Percentiles rank a stretch among this genome's conserved stretches.
Evolutionary conservation across 2,329 filamentous ascomycete species (phyloP).

Genomic region (Aspergillus piperis): DNA sequence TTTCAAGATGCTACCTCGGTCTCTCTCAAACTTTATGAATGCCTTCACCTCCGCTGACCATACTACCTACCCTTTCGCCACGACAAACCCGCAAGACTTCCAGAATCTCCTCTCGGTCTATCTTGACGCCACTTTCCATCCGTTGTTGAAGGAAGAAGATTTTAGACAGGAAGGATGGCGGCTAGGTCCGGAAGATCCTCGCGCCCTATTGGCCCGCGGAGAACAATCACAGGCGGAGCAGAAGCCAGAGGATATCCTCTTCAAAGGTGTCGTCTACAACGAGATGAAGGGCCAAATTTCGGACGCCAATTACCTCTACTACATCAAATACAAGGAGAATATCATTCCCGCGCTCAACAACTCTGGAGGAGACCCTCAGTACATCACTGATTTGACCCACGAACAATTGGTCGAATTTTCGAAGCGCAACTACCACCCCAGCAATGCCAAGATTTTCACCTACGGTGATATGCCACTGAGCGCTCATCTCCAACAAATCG

Average conservation of each 20-base stretch:
- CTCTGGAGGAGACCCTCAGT: conserved; percentile 92
- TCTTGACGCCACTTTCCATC: conserved; percentile 88
- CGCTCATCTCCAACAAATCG: conserved; percentile 77
- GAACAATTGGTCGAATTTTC: conserved; percentile 87
- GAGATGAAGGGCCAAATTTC: conserved; percentile 99
- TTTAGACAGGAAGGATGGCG: conserved; percentile 98
- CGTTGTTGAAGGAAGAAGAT: conserved; percentile 84
- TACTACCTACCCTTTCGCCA: conserved; percentile 96
- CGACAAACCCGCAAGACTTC: conserved; percentile 92
- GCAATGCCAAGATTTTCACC: conserved; percentile 92
- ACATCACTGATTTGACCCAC: conserved; percentile 93
- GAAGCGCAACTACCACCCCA: conserved; percentile 91
- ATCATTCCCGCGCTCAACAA: conserved; percentile 95
- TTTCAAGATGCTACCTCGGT: conserved; percentile 99
- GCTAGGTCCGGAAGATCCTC: conserved; percentile 86
- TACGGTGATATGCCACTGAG: conserved; percentile 89
- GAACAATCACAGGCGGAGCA: conserved; percentile 25
- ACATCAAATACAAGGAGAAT: conserved; percentile 91
- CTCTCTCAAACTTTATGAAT: conserved; percentile 99
- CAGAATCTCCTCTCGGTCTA: conserved; percentile 96
- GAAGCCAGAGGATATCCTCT: conserved; percentile 50
- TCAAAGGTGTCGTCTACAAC: conserved; percentile 61
- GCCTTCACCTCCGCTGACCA: conserved; percentile 96
- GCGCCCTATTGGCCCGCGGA: conserved; percentile 52
- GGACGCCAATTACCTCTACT: conserved; percentile 92